Evolutionary conservation across 2,329 filamentous ascomycete genomes (phyloP), one percentile per base, ranked within the genome.

Genomic region (Xylariales sp.): DNA sequence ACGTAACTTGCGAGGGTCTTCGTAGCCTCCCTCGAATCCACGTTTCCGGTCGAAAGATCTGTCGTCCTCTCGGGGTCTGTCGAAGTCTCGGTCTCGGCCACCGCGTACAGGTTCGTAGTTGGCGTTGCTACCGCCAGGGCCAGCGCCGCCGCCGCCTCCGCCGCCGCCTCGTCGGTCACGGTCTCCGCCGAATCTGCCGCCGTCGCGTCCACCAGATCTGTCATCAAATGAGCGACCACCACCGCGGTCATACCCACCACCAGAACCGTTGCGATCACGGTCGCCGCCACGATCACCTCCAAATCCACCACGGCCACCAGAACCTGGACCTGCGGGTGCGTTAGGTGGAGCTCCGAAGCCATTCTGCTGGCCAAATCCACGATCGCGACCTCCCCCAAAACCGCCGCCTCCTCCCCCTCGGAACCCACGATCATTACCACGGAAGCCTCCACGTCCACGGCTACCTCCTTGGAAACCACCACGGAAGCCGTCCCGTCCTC

Each of bases 91-190:
- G 64, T 78, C 76, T 55, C 81, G 67, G 40, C 60, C 62, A 45
- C 80, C 79, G 57, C 85, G 82, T 60, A 93, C 79, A 47, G 87
- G 88, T 62, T 94, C 88, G 64, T 85, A 84, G 66, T 94, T 93
- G 68, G 86, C 86, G 51, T 86, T 86, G 43, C 80, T 84, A 31
- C 70, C 61, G 6, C 55, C 38, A 39, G 44, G 49, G 7, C 51
- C 15, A 5, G 44, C n/a, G n/a, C n/a, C n/a, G n/a, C n/a, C n/a
- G n/a, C n/a, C n/a, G n/a, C n/a, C n/a, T n/a, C n/a, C n/a, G 34
- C 51, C 49, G 24, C 61, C 59, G 41, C 59, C 58, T 43, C 60
- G 57, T 47, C 58, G 51, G 33, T 60, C 58, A 46, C 58, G 57
- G 42, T 60, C 57, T 46, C 52, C 57, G 46, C 52, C 56, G 49